Evolutionary conservation across 2,329 filamentous ascomycete species (phyloP), one percentile per base, ranked within the genome.

Genomic region (Stromatinia cepivora): DNA sequence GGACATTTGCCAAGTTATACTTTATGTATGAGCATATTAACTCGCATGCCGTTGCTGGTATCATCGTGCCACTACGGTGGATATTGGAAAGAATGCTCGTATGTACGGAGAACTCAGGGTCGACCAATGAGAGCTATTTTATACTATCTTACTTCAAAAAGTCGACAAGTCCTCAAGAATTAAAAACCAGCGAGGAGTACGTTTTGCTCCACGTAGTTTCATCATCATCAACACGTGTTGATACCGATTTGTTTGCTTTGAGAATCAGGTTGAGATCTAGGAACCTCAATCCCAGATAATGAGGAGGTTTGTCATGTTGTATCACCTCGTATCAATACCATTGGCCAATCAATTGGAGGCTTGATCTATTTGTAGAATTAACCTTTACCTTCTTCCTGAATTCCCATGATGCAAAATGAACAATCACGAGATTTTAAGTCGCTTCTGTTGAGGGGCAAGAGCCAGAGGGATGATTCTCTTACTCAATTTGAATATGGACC

Each of bases 191-290:
- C 39, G 39, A 42, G n/a, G n/a, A n/a, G 39, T 42, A 42, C 39
- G 13, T 42, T 34, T 20, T 15, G 9, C 46, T 36, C 28, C 59
- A 62, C 59, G 42, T 62, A 42, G 58, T 62, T 15, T 62, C 39
- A 13, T 62, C 42, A 48, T 62, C 39, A 20, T 62, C 42, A 48
- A 62, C 42, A 62, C 58, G 59, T 62, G 59, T 62, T 62, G 45
- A 25, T 62, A 50, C 9, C 28, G 28, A 36, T 25, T 25, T 25
- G 20, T 34, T 9, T n/a, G 5, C 34, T 48, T 48, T 15, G 28
- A 45, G 25, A 31, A 45, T 45, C 39, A n/a, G 39, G 15, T 45
- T 20, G 57, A 62, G 58, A 62, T 50, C 34, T n/a, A 31, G 42
- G 28, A 48, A 34, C 7, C 20, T 50, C 28, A 25, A 36, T 50